Conservation (phyloP, 805 yeast genomes). For the Cyberlindnera veronae region DNA sequence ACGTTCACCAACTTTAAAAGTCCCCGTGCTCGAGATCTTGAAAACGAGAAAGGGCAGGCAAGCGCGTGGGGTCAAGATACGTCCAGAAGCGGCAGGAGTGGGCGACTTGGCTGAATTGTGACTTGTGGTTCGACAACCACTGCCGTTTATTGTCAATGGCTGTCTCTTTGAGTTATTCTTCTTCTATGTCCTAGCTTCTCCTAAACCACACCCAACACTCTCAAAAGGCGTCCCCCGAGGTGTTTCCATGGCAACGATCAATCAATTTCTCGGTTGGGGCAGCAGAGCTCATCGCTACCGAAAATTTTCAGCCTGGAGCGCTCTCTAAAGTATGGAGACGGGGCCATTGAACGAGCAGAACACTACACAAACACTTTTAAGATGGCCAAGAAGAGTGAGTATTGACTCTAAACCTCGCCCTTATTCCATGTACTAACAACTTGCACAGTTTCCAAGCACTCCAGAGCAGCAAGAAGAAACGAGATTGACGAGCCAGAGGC, state of each 20-base stretch:
- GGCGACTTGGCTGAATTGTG: no score
- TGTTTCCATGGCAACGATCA: no score
- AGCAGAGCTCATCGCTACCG: constrained; percentile 11
- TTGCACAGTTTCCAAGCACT: constrained; percentile 54
- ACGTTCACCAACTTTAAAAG: no score
- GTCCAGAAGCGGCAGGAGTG: neutral
- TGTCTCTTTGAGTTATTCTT: no score
- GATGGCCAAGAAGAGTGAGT: constrained; percentile 29
- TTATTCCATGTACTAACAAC: neutral
- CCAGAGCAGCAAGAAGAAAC: constrained; percentile 78
- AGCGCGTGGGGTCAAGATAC: neutral
- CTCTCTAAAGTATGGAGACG: neutral
- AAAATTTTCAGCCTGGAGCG: constrained; percentile 4
- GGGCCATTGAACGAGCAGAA: neutral
- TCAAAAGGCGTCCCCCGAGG: no score
- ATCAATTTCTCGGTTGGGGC: neutral
- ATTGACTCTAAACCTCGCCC: neutral
- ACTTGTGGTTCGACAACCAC: no score
- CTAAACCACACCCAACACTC: no score
- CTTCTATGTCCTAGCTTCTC: no score
- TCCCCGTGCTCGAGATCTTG: no score
- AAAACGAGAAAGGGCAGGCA: no score
- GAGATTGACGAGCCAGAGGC: constrained; percentile 44
- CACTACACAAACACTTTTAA: neutral
- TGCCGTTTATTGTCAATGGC: no score